These are phyloP conservation scores for Dipteronia dyeriana DNA, from an alignment of 345 rosid species.

Conservation along the genomic window DNA sequence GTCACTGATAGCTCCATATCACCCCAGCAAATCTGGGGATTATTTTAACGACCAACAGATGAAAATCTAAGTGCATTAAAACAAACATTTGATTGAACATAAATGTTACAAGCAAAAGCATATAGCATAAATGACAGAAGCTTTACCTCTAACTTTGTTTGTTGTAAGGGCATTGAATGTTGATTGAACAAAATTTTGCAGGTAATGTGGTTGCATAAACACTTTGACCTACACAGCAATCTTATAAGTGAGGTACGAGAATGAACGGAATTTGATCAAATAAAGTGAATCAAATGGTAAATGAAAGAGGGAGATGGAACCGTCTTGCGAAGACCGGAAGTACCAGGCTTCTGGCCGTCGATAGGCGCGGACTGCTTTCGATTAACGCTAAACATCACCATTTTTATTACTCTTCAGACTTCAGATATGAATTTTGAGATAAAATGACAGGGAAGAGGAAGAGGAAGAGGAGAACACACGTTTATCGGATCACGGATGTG, in stretches of 20 bases:
- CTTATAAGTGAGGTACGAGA: not conserved
- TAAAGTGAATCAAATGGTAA: not conserved
- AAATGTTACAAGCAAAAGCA: not conserved
- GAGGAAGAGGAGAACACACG: not conserved
- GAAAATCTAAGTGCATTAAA: not conserved
- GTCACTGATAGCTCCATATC: too few species aligned
- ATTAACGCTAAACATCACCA: slow-evolving; percentile 69
- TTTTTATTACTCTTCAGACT: slow-evolving; percentile 3
- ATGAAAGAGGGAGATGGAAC: slow-evolving; percentile 29
- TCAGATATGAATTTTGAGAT: not conserved
- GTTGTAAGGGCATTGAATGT: slow-evolving; percentile 82
- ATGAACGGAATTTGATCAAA: too few species aligned
- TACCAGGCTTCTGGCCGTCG: slow-evolving; percentile 98
- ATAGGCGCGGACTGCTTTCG: slow-evolving; percentile 61
- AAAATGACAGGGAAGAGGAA: not conserved
- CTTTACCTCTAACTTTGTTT: slow-evolving; percentile 77
- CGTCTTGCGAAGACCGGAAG: slow-evolving; percentile 99
- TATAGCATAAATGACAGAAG: not conserved
- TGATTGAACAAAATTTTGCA: slow-evolving; percentile 84
- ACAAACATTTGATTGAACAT: not conserved
- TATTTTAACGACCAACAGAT: too few species aligned
- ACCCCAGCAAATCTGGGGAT: too few species aligned
- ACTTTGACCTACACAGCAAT: slow-evolving; percentile 70
- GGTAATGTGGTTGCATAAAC: slow-evolving; percentile 79
- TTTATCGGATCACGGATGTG: not conserved